phyloP scores from a whole-genome alignment of 495 filamentous ascomycete species.

The Aspergillus wentii region DNA sequence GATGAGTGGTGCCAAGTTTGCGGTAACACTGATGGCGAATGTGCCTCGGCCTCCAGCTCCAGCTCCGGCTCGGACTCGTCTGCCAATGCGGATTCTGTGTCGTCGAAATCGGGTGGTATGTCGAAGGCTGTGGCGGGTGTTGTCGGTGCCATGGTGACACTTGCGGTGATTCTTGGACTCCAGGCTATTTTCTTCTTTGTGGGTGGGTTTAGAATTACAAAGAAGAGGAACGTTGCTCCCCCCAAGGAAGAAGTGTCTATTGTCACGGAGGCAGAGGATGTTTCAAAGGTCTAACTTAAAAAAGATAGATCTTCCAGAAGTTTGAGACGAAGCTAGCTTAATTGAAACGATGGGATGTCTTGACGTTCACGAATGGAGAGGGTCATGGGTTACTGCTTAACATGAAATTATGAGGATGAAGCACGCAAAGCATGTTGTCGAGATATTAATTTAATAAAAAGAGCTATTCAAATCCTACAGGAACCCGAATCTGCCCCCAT shows the following conservation, averaged over 20 bases:
- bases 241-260: not conserved
- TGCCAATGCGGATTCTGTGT: conserved; percentile 6
- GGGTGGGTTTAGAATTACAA: conserved; percentile 37
- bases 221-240: conserved; percentile 23
- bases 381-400: too few species aligned
- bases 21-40: conserved; percentile 38
- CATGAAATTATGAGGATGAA: too few species aligned
- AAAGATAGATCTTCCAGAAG: too few species aligned
- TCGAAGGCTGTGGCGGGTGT: conserved; percentile 47
- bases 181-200: conserved; percentile 38
- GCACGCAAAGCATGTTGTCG: too few species aligned
- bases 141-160: conserved; percentile 58
- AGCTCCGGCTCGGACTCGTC: conserved; percentile 10
- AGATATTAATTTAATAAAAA: too few species aligned
- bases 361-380: too few species aligned
- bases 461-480: too few species aligned
- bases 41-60: conserved; percentile 14
- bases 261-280: not conserved
- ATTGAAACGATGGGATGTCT: too few species aligned
- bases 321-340: too few species aligned
- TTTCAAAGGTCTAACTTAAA: too few species aligned
- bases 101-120: conserved; percentile 18
- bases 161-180: conserved; percentile 48
- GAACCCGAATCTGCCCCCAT: too few species aligned
- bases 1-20: conserved; percentile 43